Percentiles rank a stretch among this genome's conserved stretches.
These are phyloP conservation scores for Conoideocrella luteorostrata DNA, from an alignment of 2,329 filamentous ascomycete species.

Conservation along the genomic window DNA sequence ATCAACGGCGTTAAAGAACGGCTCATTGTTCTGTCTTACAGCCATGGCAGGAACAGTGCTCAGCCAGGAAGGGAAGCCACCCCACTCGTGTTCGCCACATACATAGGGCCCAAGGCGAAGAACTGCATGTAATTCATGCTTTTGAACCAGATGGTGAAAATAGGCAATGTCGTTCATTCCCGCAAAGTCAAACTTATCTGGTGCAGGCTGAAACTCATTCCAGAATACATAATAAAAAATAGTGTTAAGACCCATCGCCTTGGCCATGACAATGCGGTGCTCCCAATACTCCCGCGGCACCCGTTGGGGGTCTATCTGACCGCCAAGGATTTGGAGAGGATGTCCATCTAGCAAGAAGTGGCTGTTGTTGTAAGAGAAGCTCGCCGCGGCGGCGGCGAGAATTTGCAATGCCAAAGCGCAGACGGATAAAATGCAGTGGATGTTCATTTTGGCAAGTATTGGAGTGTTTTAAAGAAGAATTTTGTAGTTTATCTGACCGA, in stretches of 20 bases:
- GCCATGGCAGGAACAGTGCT: conserved; percentile 31
- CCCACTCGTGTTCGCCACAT: conserved; percentile 44
- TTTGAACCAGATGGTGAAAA: conserved; percentile 38
- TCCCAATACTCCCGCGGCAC: conserved; percentile 41
- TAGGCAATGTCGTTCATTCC: conserved; percentile 36
- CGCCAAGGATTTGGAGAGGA: conserved; percentile 32
- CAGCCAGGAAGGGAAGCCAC: conserved; percentile 41
- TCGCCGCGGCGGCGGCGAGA: no score
- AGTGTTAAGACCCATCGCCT: conserved; percentile 71
- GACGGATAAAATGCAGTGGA: no score
- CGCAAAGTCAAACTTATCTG: conserved; percentile 30
- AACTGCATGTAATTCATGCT: conserved; percentile 35
- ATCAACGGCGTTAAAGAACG: conserved; percentile 30
- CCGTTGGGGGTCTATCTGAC: conserved; percentile 45
- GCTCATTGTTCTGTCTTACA: conserved; percentile 33
- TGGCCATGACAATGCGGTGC: conserved; percentile 65
- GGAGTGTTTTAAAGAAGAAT: no score
- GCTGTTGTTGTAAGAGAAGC: no score
- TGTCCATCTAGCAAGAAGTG: conserved; percentile 9
- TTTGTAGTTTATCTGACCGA: no score
- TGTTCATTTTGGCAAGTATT: no score
- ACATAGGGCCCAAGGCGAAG: conserved; percentile 42
- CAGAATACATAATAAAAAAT: conserved; percentile 52
- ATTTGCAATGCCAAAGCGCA: no score
- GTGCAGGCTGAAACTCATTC: conserved; percentile 39